Evolutionary conservation across 305 asterid species (phyloP).

Genomic region (Galium porrigens): DNA sequence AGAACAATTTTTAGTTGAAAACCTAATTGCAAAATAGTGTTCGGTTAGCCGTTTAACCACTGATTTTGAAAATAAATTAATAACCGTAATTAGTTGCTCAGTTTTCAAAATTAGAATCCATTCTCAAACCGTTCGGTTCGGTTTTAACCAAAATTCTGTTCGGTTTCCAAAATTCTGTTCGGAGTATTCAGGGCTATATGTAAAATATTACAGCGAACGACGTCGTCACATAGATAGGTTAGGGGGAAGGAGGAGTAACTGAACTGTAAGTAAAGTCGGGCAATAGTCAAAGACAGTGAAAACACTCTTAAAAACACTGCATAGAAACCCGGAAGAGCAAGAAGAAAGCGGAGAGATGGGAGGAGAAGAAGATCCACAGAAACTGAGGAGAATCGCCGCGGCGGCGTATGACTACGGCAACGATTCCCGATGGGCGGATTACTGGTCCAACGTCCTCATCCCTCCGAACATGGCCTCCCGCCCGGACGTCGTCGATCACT

Average conservation of each 20-base stretch:
- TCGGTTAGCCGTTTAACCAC: no score
- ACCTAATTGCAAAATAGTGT: no score
- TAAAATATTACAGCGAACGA: neutral
- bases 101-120: no score
- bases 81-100: no score
- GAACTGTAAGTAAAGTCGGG: neutral
- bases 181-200: no score
- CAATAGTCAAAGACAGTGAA: constrained; percentile 1
- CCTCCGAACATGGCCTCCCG: constrained; percentile 87
- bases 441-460: constrained; percentile 86
- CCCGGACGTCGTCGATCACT: constrained; percentile 67
- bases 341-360: constrained; percentile 28
- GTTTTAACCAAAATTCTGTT: no score
- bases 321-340: neutral
- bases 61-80: no score
- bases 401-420: constrained; percentile 73
- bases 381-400: constrained; percentile 62
- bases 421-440: constrained; percentile 84
- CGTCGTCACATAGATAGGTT: neutral
- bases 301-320: neutral
- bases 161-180: no score
- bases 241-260: neutral
- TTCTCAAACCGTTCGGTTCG: no score
- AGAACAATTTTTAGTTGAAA: no score
- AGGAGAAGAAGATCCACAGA: constrained; percentile 73